Percentiles rank a stretch among this genome's conserved stretches.
Evolutionary conservation across 179 eudicot species (phyloP).

Genomic region (Actinidia arguta): DNA sequence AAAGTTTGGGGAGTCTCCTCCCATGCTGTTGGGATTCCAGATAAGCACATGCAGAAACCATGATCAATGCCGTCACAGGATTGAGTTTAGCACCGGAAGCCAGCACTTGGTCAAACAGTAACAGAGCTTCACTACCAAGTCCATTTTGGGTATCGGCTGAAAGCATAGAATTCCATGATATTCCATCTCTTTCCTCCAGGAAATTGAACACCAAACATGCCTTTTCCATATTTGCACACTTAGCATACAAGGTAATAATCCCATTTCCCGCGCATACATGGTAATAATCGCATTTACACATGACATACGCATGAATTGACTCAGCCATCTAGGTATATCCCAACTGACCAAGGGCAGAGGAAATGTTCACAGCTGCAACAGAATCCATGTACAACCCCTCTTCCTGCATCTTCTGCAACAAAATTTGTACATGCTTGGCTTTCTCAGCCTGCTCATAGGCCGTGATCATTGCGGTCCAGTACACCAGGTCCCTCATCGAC

Average conservation of each 20-base stretch:
- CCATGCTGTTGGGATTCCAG: constrained; percentile 27
- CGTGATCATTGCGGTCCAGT: constrained; percentile 39
- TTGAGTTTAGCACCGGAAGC: constrained; percentile 16
- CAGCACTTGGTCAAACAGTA: constrained; percentile 28
- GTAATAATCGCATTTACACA: constrained; percentile 8
- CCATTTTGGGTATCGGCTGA: constrained; percentile 35
- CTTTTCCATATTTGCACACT: constrained; percentile 27
- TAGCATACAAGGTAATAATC: constrained; percentile 26
- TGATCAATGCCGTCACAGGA: constrained; percentile 29
- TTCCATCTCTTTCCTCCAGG: constrained; percentile 25
- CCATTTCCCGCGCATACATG: constrained; percentile 15
- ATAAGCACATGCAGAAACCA: constrained; percentile 35
- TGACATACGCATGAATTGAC: constrained; percentile 25
- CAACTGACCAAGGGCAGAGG: constrained; percentile 35
- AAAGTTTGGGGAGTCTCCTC: constrained; percentile 27
- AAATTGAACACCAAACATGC: constrained; percentile 28
- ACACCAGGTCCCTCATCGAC: constrained; percentile 26
- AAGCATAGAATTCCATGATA: constrained; percentile 36
- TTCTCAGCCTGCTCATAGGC: constrained; percentile 34
- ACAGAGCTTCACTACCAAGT: constrained; percentile 33
- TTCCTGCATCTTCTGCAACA: constrained; percentile 25
- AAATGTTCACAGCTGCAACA: constrained; percentile 25
- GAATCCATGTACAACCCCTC: constrained; percentile 30
- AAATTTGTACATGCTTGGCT: neutral
- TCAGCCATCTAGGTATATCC: constrained; percentile 19